These are phyloP conservation scores for Brettanomyces nanus DNA, from an alignment of 805 yeast genomes.

Conservation along the genomic window DNA sequence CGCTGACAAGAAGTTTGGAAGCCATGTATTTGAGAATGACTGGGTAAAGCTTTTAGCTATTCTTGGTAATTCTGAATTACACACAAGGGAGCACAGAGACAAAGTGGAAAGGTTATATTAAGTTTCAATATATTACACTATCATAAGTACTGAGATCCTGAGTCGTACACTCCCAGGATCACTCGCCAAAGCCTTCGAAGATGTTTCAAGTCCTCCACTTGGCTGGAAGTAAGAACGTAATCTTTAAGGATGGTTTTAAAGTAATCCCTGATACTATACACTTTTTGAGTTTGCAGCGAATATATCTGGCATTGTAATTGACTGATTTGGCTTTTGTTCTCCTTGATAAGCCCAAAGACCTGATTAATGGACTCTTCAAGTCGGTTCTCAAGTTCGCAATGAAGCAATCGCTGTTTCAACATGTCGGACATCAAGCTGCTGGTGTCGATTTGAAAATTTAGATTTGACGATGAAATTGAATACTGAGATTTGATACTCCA, in stretches of 20 bases:
- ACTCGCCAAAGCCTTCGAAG: not conserved
- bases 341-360: not conserved
- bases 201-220: not conserved
- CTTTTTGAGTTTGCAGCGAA: too few relatives aligned
- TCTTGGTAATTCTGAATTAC: conserved; percentile 12
- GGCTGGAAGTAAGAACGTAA: not conserved
- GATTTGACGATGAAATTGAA: not conserved
- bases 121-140: too few relatives aligned
- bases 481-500: not conserved
- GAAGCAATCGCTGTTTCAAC: not conserved
- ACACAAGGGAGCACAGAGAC: conserved; percentile 16
- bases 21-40: conserved; percentile 14
- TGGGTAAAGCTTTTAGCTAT: conserved; percentile 16
- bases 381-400: not conserved
- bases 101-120: conserved; percentile 25
- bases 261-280: too few relatives aligned
- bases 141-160: too few relatives aligned
- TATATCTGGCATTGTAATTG: too few relatives aligned
- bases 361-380: not conserved
- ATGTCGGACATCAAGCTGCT: not conserved
- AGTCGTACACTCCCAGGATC: too few relatives aligned
- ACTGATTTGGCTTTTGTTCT: not conserved
- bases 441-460: not conserved
- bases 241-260: not conserved
- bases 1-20: conserved; percentile 21